phyloP scores from a whole-genome alignment of 169 alveolate species.

The Plasmodium vinckei region DNA sequence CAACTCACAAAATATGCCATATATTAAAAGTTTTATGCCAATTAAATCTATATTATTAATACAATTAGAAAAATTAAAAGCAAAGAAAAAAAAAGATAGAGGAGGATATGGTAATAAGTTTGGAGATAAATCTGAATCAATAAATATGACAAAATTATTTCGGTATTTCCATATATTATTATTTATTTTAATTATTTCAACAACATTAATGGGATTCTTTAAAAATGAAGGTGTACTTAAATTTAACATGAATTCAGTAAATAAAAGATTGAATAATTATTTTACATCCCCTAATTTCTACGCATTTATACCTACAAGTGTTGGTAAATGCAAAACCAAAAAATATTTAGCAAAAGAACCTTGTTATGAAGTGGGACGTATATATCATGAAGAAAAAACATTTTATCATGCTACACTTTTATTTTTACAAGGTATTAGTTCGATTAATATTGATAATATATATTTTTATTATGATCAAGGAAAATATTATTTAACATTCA shows the following conservation, averaged over 20 bases:
- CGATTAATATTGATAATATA: conserved; percentile 18
- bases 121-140: conserved; percentile 14
- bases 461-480: conserved; percentile 55
- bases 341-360: conserved; percentile 65
- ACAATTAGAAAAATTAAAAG: conserved; percentile 34
- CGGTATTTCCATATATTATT: conserved; percentile 15
- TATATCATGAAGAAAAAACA: conserved; percentile 69
- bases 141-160: not conserved
- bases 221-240: conserved; percentile 17
- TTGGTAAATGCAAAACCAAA: conserved; percentile 65
- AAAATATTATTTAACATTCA: conserved; percentile 26
- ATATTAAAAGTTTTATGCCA: conserved; percentile 27
- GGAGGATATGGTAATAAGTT: not conserved
- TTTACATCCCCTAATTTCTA: conserved; percentile 50
- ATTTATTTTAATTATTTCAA: conserved; percentile 7
- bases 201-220: conserved; percentile 16
- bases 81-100: conserved; percentile 12
- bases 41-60: conserved; percentile 47
- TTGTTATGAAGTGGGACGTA: conserved; percentile 55
- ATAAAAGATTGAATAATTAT: conserved; percentile 28
- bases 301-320: conserved; percentile 30
- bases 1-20: not conserved
- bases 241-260: conserved; percentile 37
- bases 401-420: conserved; percentile 74
- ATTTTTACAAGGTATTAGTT: conserved; percentile 54